Base-by-base conservation (phyloP, 352 stramenopile species). In the Pythium angustatum region DNA sequence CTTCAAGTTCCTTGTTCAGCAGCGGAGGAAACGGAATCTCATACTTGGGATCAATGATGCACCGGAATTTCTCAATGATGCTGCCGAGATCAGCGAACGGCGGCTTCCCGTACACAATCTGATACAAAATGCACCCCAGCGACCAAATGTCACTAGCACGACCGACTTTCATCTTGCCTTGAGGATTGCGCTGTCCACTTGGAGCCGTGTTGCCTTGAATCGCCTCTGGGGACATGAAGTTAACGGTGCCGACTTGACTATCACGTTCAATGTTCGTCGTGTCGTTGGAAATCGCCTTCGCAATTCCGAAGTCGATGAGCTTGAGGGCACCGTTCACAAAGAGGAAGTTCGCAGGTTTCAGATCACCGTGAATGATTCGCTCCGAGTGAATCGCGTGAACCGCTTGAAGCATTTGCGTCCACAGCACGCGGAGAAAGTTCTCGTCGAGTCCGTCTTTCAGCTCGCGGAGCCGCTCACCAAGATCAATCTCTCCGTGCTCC, bases 301-400 rank as follows among this genome's bases (percentile, higher is more conserved):
- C 97, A 59, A 99, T 99, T 33, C 97, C 97, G 70, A 99, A 99
- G 72, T 99, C 97, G 59, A 99, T 99, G 0, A 99, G 78, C 69
- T 99, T 99, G 21, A 99, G 80, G 1, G 83, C 81, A 21, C 96
- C 96, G 47, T 97, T 94, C 28, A 98, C 96, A 73, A 98, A 98
- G 48, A 99, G 72, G 68, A 99, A 99, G 66, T 99, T 99, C 27
- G 93, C 94, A 14, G 93, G 93, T 74, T 98, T 98, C 21, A 99
- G 76, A 74, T 98, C 96, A 58, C 83, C 82, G 41, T 93, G 85
- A 68, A 99, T 98, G 60, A 99, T 98, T 51, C 96, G 78, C 59
- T 96, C 83, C 64, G 96, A 84, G 68, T 99, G 97, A 65, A 99
- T 99, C 22, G 91, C 96, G 58, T 99, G 84, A 2, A 99, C 97